Base-by-base conservation (phyloP, 768 basidiomycete genomes). In the Agaricus subrufescens region DNA sequence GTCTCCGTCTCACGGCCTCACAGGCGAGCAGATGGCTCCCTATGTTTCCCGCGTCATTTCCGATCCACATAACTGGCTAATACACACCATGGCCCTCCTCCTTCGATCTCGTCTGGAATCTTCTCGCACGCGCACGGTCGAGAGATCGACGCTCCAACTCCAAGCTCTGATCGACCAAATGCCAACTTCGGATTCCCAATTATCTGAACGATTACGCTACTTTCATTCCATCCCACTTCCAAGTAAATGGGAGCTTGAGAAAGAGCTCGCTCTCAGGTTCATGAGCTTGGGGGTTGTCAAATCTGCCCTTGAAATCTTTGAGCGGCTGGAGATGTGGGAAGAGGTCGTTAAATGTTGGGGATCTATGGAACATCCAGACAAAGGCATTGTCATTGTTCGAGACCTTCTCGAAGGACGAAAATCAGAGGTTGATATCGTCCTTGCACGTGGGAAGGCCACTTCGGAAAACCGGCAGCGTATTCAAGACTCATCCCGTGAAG, bases 271-370 rank as follows among this genome's bases (percentile, higher is more conserved):
- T 1, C 69, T 79, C 61, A 82, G 92, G 52, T 94, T 89, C 72
- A 73, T 94, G 61, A 79, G 83, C 45, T 76, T 98, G 48, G 97
- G 97, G 14, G 93, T 96, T 54, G 78, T 90, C 57, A 86, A 86
- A 62, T 94, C 91, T 4, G 95, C 97, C 0, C 75, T 98, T 48
- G 95, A 90, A 68, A 95, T 98, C 54, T 98, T 94, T 66, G 89
- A 93, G 71, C 81, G 91, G 37, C 75, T 98, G 58, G 94, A 98
- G 73, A 94, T 98, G 94, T 99, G 95, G 95, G 97, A 97, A 72
- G 92, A 98, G 60, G 94, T 91, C 7, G 93, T 94, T 43, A 78
- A 81, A 59, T 98, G 96, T 70, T 91, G 89, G 77, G 85, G 86
- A 58, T 75, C 85, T 15, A 78, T 95, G 72, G 94, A 96, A 61